These are phyloP conservation scores for Anaeromyces robustus DNA, from an alignment of 192 early-diverging fungal genomes.

Conservation along the genomic window DNA sequence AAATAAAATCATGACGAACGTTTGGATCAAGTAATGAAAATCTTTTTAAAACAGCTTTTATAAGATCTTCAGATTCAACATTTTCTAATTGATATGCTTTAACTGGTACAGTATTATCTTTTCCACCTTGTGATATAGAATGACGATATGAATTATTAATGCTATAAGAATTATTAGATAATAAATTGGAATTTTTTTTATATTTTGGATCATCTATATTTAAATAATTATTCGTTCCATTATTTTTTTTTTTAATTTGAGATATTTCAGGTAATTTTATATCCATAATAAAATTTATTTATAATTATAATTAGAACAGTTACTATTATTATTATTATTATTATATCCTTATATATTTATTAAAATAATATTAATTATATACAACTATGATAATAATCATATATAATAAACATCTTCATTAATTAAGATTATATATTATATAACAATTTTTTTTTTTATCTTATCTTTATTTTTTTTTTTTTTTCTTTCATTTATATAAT, in stretches of 20 bases:
- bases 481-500: too few relatives aligned
- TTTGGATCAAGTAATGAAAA: neutral
- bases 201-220: neutral
- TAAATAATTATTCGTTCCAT: neutral
- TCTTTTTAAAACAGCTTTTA: neutral
- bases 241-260: neutral
- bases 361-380: too few relatives aligned
- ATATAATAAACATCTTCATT: too few relatives aligned
- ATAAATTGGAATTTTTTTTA: neutral
- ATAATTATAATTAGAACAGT: too few relatives aligned
- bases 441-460: too few relatives aligned
- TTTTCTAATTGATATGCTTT: neutral
- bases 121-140: neutral
- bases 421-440: too few relatives aligned
- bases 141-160: neutral
- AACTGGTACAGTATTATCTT: neutral
- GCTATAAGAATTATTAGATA: neutral
- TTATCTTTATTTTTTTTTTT: too few relatives aligned
- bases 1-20: neutral
- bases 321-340: too few relatives aligned
- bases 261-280: neutral
- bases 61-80: neutral
- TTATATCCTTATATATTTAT: too few relatives aligned
- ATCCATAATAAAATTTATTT: neutral
- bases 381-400: too few relatives aligned